Conservation (phyloP, 768 basidiomycete species). For the Amanita pseudoporphyria region DNA sequence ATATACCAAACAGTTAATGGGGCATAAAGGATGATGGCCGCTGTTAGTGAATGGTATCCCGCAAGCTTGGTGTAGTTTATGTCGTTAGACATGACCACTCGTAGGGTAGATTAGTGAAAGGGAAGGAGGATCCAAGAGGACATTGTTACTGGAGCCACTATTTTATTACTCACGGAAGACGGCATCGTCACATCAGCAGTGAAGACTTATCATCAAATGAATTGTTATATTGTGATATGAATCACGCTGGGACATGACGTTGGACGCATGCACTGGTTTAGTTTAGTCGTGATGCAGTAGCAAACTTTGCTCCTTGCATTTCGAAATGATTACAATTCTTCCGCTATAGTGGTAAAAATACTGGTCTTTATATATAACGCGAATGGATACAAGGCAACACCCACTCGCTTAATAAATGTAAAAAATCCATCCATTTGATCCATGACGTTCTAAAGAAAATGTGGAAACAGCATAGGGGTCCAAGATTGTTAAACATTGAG, state of each 20-base stretch:
- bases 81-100: neutral
- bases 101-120: too few species aligned
- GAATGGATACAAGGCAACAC: neutral
- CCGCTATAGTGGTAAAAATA: neutral
- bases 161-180: too few species aligned
- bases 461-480: neutral
- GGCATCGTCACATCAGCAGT: too few species aligned
- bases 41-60: slow-evolving; percentile 26
- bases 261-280: too few species aligned
- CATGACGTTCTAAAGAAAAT: neutral
- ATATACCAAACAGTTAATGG: slow-evolving; percentile 23
- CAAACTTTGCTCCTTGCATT: too few species aligned
- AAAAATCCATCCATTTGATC: neutral
- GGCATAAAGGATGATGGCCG: slow-evolving; percentile 21
- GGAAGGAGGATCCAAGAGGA: too few species aligned
- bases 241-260: too few species aligned
- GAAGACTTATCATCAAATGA: too few species aligned
- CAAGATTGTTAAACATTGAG: neutral
- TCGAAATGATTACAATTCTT: neutral
- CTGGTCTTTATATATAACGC: neutral
- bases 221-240: too few species aligned
- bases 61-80: slow-evolving; percentile 24
- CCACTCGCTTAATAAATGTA: neutral
- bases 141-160: too few species aligned
- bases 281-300: too few species aligned